Conservation (phyloP, 495 filamentous ascomycete species). For the Podospora anserina region DNA sequence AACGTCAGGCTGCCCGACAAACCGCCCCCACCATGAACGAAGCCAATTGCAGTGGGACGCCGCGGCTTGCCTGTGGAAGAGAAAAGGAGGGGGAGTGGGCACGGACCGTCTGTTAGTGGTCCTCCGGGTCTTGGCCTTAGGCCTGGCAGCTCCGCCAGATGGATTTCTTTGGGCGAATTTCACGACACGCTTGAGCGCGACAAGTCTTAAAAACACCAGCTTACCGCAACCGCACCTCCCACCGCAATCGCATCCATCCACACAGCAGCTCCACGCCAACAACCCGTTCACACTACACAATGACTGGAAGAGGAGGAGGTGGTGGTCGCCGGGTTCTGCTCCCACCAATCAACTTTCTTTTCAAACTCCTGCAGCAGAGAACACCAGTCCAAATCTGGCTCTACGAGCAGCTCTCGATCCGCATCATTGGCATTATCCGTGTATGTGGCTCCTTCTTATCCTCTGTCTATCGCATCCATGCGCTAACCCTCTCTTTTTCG, state of each 20-base stretch:
- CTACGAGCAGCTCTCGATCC: conserved; percentile 88
- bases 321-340: conserved; percentile 85
- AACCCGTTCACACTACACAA: conserved; percentile 42
- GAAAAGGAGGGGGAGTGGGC: conserved; percentile 13
- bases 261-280: conserved; percentile 8
- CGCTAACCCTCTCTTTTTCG: neutral
- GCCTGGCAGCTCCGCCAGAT: conserved; percentile 10
- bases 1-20: conserved; percentile 27
- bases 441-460: conserved; percentile 47
- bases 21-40: conserved; percentile 16
- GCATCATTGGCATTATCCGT: conserved; percentile 93
- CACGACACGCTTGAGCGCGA: conserved; percentile 18
- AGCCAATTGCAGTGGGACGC: conserved; percentile 2
- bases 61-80: conserved; percentile 5
- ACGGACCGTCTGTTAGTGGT: conserved; percentile 12
- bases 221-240: conserved; percentile 8
- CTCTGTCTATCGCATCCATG: neutral
- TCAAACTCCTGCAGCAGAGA: conserved; percentile 88
- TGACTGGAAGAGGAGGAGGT: conserved; percentile 78
- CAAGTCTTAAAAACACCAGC: neutral
- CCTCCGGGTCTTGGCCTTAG: conserved; percentile 5
- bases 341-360: conserved; percentile 95
- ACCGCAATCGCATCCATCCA: conserved; percentile 2
- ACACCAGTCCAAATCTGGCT: conserved; percentile 91
- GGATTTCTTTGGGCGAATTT: conserved; percentile 17